Evolutionary conservation across 1,284 basidiomycete species (phyloP), one percentile per base, ranked within the genome.

Genomic region (Papiliotrema fonsecae): DNA sequence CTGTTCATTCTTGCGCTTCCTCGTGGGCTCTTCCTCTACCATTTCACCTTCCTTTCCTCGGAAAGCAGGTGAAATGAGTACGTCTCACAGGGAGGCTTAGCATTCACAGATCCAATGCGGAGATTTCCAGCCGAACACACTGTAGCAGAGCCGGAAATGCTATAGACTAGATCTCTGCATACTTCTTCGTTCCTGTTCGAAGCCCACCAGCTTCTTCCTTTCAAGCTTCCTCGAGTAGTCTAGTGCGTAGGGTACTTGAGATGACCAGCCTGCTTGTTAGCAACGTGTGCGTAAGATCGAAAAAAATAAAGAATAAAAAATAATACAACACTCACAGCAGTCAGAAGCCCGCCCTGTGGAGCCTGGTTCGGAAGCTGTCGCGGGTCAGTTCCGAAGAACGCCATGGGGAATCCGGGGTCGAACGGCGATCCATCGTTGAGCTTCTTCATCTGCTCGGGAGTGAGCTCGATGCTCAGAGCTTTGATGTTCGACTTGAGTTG

Each of bases 401-500:
- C 49, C 41, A 49, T 54, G 14, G 69, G 69, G 58, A 67, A 72
- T 3, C 69, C 70, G 14, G 50, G 51, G 35, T 68, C 60, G 54
- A 67, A 69, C 18, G 61, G 55, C 14, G 56, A 39, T 18, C 63
- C 62, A 9, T 53, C 55, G 46, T 69, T 66, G 35, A 76, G 66
- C 44, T 60, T 56, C 24, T 60, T 52, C 32, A 75, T 58, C 54
- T 76, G 70, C 42, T 58, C 62, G 1, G 42, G 26, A 28, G 65
- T 69, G 19, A 77, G 61, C 21, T 56, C 50, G 55, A 75, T 61
- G 10, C 58, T 56, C 45, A 76, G 65, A 6, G 72, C 61, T 46
- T 70, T 60, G 42, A 65, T 61, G 48, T 68, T 70, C 5, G 56
- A 51, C 48, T 61, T 45, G 35, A 70, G 55, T 37, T 70, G 64